Percentiles rank a stretch among this genome's conserved stretches.
Conservation (phyloP, 2,329 filamentous ascomycete genomes). For the Huntiella savannae region DNA sequence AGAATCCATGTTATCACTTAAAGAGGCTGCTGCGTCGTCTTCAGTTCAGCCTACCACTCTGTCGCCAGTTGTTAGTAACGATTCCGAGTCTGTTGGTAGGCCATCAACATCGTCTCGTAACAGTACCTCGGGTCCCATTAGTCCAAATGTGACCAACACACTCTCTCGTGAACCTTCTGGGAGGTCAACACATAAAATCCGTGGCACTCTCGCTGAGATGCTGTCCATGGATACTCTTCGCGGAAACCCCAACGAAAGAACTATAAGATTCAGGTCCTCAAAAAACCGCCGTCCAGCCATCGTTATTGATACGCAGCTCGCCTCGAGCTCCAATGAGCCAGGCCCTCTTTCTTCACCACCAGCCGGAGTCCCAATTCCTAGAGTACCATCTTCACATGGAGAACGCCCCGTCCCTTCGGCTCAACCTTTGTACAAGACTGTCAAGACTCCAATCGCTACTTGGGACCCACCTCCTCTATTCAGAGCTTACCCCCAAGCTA, state of each 20-base stretch:
- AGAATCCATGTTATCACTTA: background rate
- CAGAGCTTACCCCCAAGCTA: slow-evolving; percentile 69
- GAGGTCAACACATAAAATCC: too few relatives aligned
- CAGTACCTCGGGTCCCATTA: too few relatives aligned
- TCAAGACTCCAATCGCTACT: slow-evolving; percentile 17
- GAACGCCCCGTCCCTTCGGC: slow-evolving; percentile 1
- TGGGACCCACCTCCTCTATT: slow-evolving; percentile 64
- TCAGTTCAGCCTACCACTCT: background rate
- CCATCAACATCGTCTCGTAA: too few relatives aligned
- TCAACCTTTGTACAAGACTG: slow-evolving; percentile 15
- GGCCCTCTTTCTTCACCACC: slow-evolving; percentile 6
- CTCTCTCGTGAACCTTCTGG: too few relatives aligned
- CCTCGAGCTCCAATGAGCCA: background rate
- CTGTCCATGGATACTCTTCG: too few relatives aligned
- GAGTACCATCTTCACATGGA: slow-evolving; percentile 6
- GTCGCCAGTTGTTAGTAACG: background rate
- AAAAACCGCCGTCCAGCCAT: background rate
- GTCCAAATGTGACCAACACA: too few relatives aligned
- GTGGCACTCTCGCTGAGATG: too few relatives aligned
- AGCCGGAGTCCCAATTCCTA: slow-evolving; percentile 8
- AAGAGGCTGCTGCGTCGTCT: background rate
- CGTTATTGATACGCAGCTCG: slow-evolving; percentile 11
- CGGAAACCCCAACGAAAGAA: too few relatives aligned
- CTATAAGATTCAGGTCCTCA: too few relatives aligned
- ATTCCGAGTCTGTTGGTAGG: background rate